Conservation (phyloP, 495 filamentous ascomycete genomes). For the Aspergillus cristatus region DNA sequence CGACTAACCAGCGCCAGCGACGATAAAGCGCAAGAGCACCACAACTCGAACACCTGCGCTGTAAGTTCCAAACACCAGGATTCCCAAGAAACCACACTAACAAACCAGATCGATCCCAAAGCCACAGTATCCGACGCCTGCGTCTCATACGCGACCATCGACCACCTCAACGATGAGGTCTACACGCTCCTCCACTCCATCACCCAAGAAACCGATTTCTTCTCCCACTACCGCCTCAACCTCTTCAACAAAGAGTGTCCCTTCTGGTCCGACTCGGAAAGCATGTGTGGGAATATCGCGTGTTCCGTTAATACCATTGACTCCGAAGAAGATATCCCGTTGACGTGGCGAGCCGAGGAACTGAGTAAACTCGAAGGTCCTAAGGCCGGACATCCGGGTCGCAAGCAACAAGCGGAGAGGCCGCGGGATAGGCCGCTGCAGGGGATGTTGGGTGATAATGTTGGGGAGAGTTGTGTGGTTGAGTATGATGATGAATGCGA, state of each 20-base stretch:
- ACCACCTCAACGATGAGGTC: conserved; percentile 68
- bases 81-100: too few relatives aligned
- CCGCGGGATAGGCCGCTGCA: conserved; percentile 64
- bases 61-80: conserved; percentile 39
- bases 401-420: conserved; percentile 55
- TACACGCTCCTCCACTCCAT: conserved; percentile 73
- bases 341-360: conserved; percentile 85
- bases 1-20: conserved; percentile 35
- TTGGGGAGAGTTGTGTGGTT: conserved; percentile 90
- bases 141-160: conserved; percentile 83
- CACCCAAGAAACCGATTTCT: conserved; percentile 87
- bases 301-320: conserved; percentile 96
- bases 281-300: conserved; percentile 95
- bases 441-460: conserved; percentile 73
- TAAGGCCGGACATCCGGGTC: conserved; percentile 77
- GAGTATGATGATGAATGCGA: conserved; percentile 98
- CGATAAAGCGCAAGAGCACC: conserved; percentile 27
- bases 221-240: conserved; percentile 92
- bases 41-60: conserved; percentile 51
- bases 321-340: conserved; percentile 86
- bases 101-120: conserved; percentile 49
- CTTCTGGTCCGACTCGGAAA: conserved; percentile 88
- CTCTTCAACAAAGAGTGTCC: conserved; percentile 94
- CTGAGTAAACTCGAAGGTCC: conserved; percentile 89
- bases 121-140: conserved; percentile 78